Percentiles rank a stretch among this genome's conserved stretches.
phyloP scores from a whole-genome alignment of 2,329 filamentous ascomycete species.

The Aurifilum marmelostoma region DNA sequence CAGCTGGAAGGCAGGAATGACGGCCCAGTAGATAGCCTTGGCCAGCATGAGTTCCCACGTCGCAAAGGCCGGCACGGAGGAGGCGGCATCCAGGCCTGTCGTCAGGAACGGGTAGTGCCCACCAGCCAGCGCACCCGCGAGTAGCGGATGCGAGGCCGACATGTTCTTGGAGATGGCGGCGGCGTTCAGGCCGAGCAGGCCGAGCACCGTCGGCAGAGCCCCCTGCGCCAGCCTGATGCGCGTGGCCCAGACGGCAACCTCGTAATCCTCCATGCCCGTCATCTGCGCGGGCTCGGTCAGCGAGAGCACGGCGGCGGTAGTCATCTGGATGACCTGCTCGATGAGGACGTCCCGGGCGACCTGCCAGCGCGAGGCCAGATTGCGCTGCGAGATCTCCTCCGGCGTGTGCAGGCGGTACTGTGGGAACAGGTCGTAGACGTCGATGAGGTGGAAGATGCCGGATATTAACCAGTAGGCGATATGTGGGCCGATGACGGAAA shows the following conservation, averaged over 20 bases:
- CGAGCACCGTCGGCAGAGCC: conserved; percentile 72
- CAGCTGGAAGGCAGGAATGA: conserved; percentile 80
- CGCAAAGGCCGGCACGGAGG: conserved; percentile 72
- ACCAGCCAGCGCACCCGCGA: conserved; percentile 77
- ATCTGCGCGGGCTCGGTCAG: conserved; percentile 74
- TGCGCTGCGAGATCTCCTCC: conserved; percentile 84
- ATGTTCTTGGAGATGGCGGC: conserved; percentile 75
- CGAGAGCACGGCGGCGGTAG: conserved; percentile 68
- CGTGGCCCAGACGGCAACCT: conserved; percentile 87
- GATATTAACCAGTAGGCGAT: conserved; percentile 89
- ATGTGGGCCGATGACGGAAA: conserved; percentile 76
- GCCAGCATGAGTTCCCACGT: conserved; percentile 79
- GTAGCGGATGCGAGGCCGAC: conserved; percentile 68
- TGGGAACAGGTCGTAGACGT: conserved; percentile 82
- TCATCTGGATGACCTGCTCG: conserved; percentile 87
- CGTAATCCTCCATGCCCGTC: conserved; percentile 78
- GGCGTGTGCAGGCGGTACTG: conserved; percentile 95
- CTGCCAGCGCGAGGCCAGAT: conserved; percentile 82
- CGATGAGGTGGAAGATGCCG: conserved; percentile 83
- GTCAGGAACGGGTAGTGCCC: conserved; percentile 77
- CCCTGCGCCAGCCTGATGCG: conserved; percentile 79
- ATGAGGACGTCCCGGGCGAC: conserved; percentile 89
- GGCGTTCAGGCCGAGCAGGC: conserved; percentile 76
- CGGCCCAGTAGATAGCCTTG: conserved; percentile 76
- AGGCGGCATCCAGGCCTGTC: conserved; percentile 56